phyloP scores from a whole-genome alignment of 495 filamentous ascomycete genomes.

The Daldinia bambusicola region DNA sequence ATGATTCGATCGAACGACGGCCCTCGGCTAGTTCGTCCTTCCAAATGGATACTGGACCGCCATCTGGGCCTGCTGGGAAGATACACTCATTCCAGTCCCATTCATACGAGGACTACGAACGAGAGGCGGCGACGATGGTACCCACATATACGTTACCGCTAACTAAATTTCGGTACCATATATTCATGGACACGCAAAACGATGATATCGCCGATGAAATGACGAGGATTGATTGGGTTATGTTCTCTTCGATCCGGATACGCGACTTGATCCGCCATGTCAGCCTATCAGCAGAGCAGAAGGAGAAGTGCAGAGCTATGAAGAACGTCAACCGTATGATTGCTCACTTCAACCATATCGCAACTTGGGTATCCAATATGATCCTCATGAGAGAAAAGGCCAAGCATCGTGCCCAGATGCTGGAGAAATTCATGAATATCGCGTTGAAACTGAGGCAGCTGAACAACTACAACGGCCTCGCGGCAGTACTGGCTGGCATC shows the following conservation, averaged over 20 bases:
- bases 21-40: slow-evolving; percentile 58
- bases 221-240: slow-evolving; percentile 95
- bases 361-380: slow-evolving; percentile 90
- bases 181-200: slow-evolving; percentile 81
- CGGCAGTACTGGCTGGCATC: slow-evolving; percentile 91
- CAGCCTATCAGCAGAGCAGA: slow-evolving; percentile 73
- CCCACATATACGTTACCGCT: slow-evolving; percentile 69
- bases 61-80: slow-evolving; percentile 28
- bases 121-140: slow-evolving; percentile 72
- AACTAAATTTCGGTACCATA: slow-evolving; percentile 82
- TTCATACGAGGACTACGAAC: slow-evolving; percentile 76
- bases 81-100: slow-evolving; percentile 63
- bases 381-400: slow-evolving; percentile 94
- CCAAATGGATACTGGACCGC: slow-evolving; percentile 33
- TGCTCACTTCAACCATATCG: slow-evolving; percentile 94
- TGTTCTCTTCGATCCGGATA: slow-evolving; percentile 95
- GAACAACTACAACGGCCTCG: slow-evolving; percentile 97
- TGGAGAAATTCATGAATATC: slow-evolving; percentile 94
- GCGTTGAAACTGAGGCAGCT: slow-evolving; percentile 84
- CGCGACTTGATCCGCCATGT: slow-evolving; percentile 94
- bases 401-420: slow-evolving; percentile 87
- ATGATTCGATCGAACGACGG: slow-evolving; percentile 56
- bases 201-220: slow-evolving; percentile 89
- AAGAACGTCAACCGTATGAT: slow-evolving; percentile 93
- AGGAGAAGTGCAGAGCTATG: slow-evolving; percentile 81